phyloP scores from a whole-genome alignment of 2,329 filamentous ascomycete genomes.

The Phyllosticta ampelicida region DNA sequence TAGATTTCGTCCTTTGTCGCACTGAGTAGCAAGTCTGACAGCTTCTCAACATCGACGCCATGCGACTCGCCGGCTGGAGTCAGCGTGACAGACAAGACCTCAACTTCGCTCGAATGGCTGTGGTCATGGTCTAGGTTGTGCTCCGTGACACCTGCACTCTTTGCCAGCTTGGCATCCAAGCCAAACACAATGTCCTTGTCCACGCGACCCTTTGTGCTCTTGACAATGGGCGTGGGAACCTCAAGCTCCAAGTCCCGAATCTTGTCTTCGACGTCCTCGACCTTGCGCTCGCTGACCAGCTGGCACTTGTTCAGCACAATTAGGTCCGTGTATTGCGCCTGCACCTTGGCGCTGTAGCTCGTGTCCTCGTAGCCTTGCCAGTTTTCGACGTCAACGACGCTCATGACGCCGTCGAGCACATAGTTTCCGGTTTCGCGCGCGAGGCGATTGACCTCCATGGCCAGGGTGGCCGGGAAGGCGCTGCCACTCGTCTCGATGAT shows the following conservation, averaged over 20 bases:
- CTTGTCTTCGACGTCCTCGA: conserved; percentile 68
- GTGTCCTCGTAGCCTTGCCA: conserved; percentile 90
- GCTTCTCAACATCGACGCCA: conserved; percentile 46
- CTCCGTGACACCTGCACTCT: conserved; percentile 26
- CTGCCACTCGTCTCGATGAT: conserved; percentile 88
- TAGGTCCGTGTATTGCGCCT: conserved; percentile 81
- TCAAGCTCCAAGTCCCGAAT: conserved; percentile 74
- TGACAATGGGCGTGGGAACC: conserved; percentile 63
- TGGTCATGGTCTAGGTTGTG: conserved; percentile 32
- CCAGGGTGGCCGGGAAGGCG: conserved; percentile 72
- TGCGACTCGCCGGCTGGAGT: conserved; percentile 35
- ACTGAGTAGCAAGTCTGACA: conserved; percentile 55
- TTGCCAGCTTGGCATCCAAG: conserved; percentile 69
- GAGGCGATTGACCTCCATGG: conserved; percentile 79
- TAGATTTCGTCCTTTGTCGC: conserved; percentile 92
- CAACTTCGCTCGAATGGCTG: conserved; percentile 70
- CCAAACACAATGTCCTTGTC: conserved; percentile 73
- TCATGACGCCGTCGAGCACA: conserved; percentile 75
- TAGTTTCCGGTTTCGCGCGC: conserved; percentile 59
- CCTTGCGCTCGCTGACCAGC: conserved; percentile 55
- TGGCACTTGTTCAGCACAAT: conserved; percentile 96
- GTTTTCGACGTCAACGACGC: conserved; percentile 88
- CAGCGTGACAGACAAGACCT: conserved; percentile 76
- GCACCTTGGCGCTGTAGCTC: conserved; percentile 75
- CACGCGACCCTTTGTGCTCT: conserved; percentile 71